Evolutionary conservation across 805 yeast genomes (phyloP).

Genomic region (Saturnispora kantuleensis): DNA sequence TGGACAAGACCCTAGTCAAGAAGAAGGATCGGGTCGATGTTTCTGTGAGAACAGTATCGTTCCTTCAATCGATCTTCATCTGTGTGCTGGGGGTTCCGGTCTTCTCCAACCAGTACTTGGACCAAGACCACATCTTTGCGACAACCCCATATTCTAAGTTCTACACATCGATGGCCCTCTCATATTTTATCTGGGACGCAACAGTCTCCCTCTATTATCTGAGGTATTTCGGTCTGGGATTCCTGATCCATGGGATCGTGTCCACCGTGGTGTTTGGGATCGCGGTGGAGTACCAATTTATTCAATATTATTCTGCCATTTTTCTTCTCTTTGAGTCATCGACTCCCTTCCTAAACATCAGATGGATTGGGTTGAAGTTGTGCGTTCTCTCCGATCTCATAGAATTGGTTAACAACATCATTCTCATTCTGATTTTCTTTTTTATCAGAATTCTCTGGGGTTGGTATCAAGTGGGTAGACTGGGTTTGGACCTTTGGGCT

Average conservation of each 20-base stretch:
- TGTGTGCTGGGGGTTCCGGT: slow-evolving; percentile 23
- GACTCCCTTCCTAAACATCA: slow-evolving; percentile 29
- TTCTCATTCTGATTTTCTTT: slow-evolving; percentile 27
- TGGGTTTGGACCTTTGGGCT: slow-evolving; percentile 22
- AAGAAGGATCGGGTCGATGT: slow-evolving; percentile 20
- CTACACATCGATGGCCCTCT: slow-evolving; percentile 23
- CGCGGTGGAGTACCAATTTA: slow-evolving; percentile 19
- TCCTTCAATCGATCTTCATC: slow-evolving; percentile 26
- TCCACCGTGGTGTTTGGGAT: slow-evolving; percentile 26
- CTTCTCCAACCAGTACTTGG: slow-evolving; percentile 21
- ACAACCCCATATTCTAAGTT: slow-evolving; percentile 26
- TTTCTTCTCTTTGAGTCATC: slow-evolving; percentile 29
- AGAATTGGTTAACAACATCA: slow-evolving; percentile 26
- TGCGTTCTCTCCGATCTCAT: slow-evolving; percentile 20
- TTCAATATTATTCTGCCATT: slow-evolving; percentile 27
- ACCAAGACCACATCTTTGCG: slow-evolving; percentile 25
- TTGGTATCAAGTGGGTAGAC: slow-evolving; percentile 26
- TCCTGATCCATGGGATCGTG: slow-evolving; percentile 28
- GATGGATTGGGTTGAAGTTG: slow-evolving; percentile 30
- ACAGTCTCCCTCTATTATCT: slow-evolving; percentile 22
- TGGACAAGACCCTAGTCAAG: slow-evolving; percentile 12
- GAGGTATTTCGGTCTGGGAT: slow-evolving; percentile 26
- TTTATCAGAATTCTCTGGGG: slow-evolving; percentile 30
- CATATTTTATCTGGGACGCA: slow-evolving; percentile 31
- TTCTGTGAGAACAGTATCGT: slow-evolving; percentile 27